Conservation (phyloP, 208 protist species). For the Novymonas esmeraldas region DNA sequence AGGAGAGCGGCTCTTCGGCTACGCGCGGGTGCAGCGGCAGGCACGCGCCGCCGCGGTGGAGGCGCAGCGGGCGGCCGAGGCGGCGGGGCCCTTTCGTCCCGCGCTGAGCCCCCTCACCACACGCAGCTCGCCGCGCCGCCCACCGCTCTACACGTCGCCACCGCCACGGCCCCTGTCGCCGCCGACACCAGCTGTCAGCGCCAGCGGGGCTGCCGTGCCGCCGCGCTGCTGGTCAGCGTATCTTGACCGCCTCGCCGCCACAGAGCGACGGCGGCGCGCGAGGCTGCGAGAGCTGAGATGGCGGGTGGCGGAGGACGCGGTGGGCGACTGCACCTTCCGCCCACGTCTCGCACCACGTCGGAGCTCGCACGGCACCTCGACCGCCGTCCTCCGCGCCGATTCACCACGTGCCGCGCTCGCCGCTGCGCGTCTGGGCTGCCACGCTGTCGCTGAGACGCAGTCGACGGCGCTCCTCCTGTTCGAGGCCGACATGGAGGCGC, state of each 20-base stretch:
- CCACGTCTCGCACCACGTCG: neutral
- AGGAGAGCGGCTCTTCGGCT: slow-evolving; percentile 4
- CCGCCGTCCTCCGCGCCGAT: too few relatives aligned
- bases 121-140: neutral
- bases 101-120: neutral
- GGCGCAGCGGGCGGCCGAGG: neutral
- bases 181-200: neutral
- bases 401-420: neutral
- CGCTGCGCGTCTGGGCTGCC: neutral
- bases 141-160: neutral
- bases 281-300: slow-evolving; percentile 12
- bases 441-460: neutral
- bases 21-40: slow-evolving; percentile 1
- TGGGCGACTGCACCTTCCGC: slow-evolving; percentile 15
- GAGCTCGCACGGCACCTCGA: neutral
- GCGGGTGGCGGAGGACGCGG: neutral
- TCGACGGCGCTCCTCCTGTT: neutral
- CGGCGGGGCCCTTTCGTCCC: neutral
- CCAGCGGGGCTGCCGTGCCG: too few relatives aligned
- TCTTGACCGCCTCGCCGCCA: neutral
- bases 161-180: neutral
- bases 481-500: slow-evolving; percentile 3
- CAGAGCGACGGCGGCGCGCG: neutral
- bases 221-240: neutral
- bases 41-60: neutral